Conservation (phyloP, 192 early-diverging fungal genomes). For the Coemansia sp. region DNA sequence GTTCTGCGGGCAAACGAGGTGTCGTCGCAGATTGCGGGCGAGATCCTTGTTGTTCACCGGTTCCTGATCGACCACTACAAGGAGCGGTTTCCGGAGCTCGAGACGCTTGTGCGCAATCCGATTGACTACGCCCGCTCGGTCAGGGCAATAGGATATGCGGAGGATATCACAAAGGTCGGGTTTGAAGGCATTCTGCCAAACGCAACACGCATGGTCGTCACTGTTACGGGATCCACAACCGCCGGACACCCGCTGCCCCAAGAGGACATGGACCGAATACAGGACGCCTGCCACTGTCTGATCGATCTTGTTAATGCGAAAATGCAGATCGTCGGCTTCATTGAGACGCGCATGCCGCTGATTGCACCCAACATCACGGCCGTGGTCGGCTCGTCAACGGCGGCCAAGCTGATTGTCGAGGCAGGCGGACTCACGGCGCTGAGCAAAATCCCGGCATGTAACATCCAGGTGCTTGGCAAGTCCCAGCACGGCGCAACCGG, state of each 20-base stretch:
- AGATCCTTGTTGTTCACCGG: conserved; percentile 85
- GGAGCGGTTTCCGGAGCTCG: conserved; percentile 87
- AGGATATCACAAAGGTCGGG: conserved; percentile 80
- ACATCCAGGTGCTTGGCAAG: conserved; percentile 71
- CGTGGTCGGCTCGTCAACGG: conserved; percentile 80
- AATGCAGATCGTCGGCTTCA: conserved; percentile 77
- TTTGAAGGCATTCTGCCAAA: conserved; percentile 77
- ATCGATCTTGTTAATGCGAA: conserved; percentile 68
- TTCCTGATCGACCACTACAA: conserved; percentile 80
- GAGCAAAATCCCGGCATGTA: conserved; percentile 89
- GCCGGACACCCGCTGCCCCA: conserved; percentile 65
- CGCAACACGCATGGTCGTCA: conserved; percentile 87
- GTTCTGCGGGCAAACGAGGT: conserved; percentile 86
- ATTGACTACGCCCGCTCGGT: conserved; percentile 88
- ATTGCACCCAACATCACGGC: conserved; percentile 94
- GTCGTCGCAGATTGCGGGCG: conserved; percentile 83
- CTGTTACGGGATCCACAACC: conserved; percentile 86
- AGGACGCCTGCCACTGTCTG: conserved; percentile 73
- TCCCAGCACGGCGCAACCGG: conserved; percentile 26
- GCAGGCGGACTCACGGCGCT: conserved; percentile 86
- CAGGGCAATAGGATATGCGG: conserved; percentile 74
- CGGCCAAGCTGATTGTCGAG: conserved; percentile 87
- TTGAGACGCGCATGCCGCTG: conserved; percentile 86
- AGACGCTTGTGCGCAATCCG: conserved; percentile 83
- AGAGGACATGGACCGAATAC: conserved; percentile 63